These are phyloP conservation scores for Cyberlindnera americana DNA, from an alignment of 805 yeast species.

Conservation along the genomic window DNA sequence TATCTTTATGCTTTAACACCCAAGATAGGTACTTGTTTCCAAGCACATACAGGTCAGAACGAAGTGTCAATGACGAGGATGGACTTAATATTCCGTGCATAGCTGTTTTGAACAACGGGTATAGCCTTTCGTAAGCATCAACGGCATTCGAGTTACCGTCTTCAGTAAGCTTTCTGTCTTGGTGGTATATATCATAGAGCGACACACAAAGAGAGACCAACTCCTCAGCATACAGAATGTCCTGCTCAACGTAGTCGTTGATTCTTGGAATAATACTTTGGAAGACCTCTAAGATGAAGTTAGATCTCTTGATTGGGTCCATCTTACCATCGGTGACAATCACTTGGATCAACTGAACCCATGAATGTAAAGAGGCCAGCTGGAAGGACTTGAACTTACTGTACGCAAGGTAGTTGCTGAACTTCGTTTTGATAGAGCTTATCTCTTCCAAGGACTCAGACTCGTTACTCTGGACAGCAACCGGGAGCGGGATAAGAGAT, in stretches of 20 bases:
- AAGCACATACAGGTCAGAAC: conserved; percentile 78
- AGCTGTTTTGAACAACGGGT: conserved; percentile 70
- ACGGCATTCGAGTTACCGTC: conserved; percentile 32
- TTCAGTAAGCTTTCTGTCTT: conserved; percentile 35
- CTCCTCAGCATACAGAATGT: conserved; percentile 67
- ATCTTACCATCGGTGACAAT: conserved; percentile 61
- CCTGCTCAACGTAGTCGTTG: conserved; percentile 66
- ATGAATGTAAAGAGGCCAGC: conserved; percentile 64
- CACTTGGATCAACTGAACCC: conserved; percentile 79
- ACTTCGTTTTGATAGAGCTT: conserved; percentile 29
- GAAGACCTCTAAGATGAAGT: conserved; percentile 71
- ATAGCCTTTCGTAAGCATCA: conserved; percentile 52
- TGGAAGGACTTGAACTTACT: conserved; percentile 50
- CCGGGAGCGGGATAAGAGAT: conserved; percentile 15
- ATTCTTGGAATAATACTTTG: conserved; percentile 75
- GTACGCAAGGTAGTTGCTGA: conserved; percentile 44
- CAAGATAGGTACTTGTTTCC: conserved; percentile 61
- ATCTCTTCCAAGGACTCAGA: conserved; percentile 23
- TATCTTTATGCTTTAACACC: conserved; percentile 38
- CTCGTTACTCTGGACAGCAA: conserved; percentile 25
- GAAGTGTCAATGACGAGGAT: conserved; percentile 57
- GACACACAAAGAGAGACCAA: conserved; percentile 72
- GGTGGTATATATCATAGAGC: conserved; percentile 59
- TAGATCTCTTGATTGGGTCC: conserved; percentile 41
- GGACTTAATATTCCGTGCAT: conserved; percentile 71